Evolutionary conservation across 306 rosid genomes (phyloP).

Genomic region (Acacia confusa): DNA sequence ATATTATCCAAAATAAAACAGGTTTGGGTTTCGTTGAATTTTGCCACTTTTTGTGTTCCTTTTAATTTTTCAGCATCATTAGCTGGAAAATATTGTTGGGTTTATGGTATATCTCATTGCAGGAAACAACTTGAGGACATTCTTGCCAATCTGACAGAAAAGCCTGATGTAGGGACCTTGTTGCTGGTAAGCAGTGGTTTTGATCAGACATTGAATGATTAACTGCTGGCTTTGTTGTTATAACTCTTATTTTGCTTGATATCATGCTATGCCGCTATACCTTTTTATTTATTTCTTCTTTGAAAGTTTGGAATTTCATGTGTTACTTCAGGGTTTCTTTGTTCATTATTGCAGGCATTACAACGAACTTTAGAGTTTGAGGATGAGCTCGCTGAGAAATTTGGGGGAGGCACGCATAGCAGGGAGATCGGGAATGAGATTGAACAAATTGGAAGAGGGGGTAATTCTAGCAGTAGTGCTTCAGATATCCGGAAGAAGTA

Average conservation of each 20-base stretch:
- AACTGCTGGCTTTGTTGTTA: slow-evolving; percentile 16
- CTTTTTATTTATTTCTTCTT: slow-evolving; percentile 19
- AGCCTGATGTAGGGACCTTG: slow-evolving; percentile 93
- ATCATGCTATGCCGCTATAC: background rate
- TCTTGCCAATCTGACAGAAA: slow-evolving; percentile 76
- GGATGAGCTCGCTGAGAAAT: slow-evolving; percentile 97
- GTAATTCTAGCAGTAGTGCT: slow-evolving; percentile 57
- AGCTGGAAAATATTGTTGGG: slow-evolving; percentile 19
- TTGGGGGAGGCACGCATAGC: slow-evolving; percentile 86
- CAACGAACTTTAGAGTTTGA: slow-evolving; percentile 97
- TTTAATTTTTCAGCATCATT: slow-evolving; percentile 19
- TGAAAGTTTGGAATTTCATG: slow-evolving; percentile 18
- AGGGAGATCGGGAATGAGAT: slow-evolving; percentile 78
- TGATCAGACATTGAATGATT: slow-evolving; percentile 11
- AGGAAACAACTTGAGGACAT: slow-evolving; percentile 98
- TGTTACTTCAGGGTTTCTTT: slow-evolving; percentile 34
- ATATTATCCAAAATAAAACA: background rate
- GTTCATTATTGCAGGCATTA: slow-evolving; percentile 67
- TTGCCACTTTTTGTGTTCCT: slow-evolving; percentile 11
- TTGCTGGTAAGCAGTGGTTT: slow-evolving; percentile 63
- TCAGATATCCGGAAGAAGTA: slow-evolving; percentile 95
- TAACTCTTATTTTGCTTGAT: slow-evolving; percentile 12
- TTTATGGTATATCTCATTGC: slow-evolving; percentile 42
- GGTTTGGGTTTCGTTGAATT: slow-evolving; percentile 16
- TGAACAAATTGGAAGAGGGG: slow-evolving; percentile 82